Evolutionary conservation across 2,329 filamentous ascomycete species (phyloP).

Genomic region (Cryphonectria parasitica): DNA sequence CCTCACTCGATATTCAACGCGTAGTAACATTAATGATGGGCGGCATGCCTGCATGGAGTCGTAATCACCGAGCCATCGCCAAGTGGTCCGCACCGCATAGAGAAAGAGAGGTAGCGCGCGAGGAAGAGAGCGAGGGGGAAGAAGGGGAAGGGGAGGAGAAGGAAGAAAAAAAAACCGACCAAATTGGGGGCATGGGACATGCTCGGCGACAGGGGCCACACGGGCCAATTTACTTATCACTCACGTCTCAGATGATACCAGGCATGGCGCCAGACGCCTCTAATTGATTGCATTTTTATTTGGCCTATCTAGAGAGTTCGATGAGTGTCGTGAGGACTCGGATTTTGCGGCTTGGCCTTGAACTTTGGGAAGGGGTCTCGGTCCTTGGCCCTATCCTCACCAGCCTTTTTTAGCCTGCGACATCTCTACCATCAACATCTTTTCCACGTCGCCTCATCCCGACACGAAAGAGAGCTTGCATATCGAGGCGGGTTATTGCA

Average conservation of each 20-base stretch:
- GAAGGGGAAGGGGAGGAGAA: not conserved
- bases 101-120: not conserved
- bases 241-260: constrained; percentile 21
- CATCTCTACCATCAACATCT: not conserved
- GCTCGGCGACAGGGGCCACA: constrained; percentile 11
- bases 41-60: constrained; percentile 20
- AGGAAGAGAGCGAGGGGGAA: not conserved
- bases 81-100: not conserved
- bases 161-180: not conserved
- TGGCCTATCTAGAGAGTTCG: not conserved
- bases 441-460: not conserved
- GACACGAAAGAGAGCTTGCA: not conserved
- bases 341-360: not conserved
- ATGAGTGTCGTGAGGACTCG: not conserved
- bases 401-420: not conserved
- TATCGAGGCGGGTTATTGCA: not conserved
- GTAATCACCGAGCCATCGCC: constrained; percentile 28
- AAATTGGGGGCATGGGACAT: not conserved
- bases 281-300: constrained; percentile 9
- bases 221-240: constrained; percentile 18
- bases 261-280: constrained; percentile 9
- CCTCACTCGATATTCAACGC: not conserved
- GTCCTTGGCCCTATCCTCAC: not conserved
- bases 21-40: constrained; percentile 10
- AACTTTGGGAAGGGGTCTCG: not conserved